A percentile compares a stretch with the other conserved stretches of the same genome.
Evolutionary conservation across 306 rosid genomes (phyloP).

Genomic region (Pyrus betulifolia): DNA sequence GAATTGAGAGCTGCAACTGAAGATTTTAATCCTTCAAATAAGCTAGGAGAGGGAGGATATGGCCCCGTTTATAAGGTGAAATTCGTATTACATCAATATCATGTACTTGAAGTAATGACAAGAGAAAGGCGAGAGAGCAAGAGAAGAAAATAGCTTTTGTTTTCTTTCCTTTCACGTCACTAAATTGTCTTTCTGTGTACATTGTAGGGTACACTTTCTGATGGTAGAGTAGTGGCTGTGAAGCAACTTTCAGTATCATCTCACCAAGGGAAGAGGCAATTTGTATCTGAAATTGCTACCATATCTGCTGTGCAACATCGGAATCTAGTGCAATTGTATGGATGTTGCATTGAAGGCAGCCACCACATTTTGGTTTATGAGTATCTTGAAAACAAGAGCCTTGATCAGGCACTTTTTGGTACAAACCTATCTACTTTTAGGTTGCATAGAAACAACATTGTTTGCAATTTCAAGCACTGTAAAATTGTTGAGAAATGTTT

Average conservation of each 20-base stretch:
- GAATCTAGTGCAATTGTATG: constrained; percentile 23
- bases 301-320: constrained; percentile 26
- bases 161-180: neutral
- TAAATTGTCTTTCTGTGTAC: neutral
- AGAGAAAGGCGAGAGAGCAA: neutral
- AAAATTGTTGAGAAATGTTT: neutral
- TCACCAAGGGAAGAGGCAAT: constrained; percentile 21
- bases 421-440: neutral
- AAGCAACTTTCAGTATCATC: constrained; percentile 26
- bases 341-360: constrained; percentile 26
- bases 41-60: constrained; percentile 34
- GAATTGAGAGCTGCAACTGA: constrained; percentile 19
- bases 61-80: constrained; percentile 22
- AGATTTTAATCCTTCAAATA: constrained; percentile 21
- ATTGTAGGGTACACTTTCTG: constrained; percentile 23
- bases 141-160: neutral
- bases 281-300: constrained; percentile 21
- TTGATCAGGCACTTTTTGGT: constrained; percentile 28
- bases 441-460: neutral
- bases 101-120: neutral
- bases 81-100: neutral
- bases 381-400: constrained; percentile 26
- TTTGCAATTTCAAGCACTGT: neutral
- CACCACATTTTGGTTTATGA: constrained; percentile 25
- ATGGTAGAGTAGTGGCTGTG: constrained; percentile 28